Conservation (phyloP, 305 asterid genomes). For the Fraxinus dipetala region DNA sequence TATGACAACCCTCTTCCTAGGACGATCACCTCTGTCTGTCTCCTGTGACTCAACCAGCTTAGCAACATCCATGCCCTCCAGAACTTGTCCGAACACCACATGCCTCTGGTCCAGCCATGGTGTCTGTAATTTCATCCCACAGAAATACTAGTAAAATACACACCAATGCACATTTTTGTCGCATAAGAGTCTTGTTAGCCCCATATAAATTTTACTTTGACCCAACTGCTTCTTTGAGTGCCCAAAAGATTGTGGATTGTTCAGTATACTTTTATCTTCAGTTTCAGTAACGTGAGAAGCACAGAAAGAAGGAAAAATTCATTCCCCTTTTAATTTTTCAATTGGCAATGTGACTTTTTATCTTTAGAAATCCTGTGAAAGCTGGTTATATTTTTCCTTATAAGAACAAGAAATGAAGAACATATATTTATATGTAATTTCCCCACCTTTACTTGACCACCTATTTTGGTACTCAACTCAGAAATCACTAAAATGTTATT, state of each 20-base stretch:
- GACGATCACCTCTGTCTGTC: slow-evolving; percentile 95
- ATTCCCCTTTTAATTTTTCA: background rate
- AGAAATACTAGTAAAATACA: slow-evolving; percentile 12
- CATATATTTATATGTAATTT: background rate
- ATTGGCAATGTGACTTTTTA: background rate
- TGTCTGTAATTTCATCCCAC: slow-evolving; percentile 56
- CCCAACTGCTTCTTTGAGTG: background rate
- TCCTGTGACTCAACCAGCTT: slow-evolving; percentile 66
- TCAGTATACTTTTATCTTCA: background rate
- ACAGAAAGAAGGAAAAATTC: background rate
- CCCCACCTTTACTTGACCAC: background rate
- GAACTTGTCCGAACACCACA: slow-evolving; percentile 94
- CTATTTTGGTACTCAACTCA: slow-evolving; percentile 6
- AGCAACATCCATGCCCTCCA: slow-evolving; percentile 90
- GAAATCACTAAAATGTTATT: background rate
- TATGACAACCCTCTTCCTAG: slow-evolving; percentile 65
- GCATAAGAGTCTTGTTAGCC: background rate
- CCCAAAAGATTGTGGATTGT: background rate
- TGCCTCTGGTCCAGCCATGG: slow-evolving; percentile 87
- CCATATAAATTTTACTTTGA: background rate
- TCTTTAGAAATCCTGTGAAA: background rate
- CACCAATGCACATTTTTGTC: background rate
- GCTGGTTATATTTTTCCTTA: slow-evolving; percentile 5
- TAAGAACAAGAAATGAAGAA: background rate
- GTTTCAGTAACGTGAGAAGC: background rate